These are phyloP conservation scores for Maudiozyma saulgeensis DNA, from an alignment of 805 yeast genomes.

Conservation along the genomic window DNA sequence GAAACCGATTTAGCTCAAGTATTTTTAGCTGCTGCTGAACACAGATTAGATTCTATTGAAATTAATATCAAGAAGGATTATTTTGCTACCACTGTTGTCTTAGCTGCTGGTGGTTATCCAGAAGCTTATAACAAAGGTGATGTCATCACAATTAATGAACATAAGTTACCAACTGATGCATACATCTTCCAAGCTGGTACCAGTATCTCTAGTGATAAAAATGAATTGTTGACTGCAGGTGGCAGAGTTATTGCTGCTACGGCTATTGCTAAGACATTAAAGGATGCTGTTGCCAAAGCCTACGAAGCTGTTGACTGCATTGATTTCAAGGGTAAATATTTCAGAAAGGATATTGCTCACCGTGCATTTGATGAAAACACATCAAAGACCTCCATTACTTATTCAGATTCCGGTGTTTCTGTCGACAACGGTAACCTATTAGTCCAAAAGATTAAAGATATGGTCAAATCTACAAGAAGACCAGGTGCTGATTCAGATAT, in stretches of 20 bases:
- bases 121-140: constrained; percentile 80
- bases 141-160: constrained; percentile 47
- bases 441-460: constrained; percentile 81
- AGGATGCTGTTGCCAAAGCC: constrained; percentile 77
- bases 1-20: constrained; percentile 90
- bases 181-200: constrained; percentile 96
- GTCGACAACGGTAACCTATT: constrained; percentile 90
- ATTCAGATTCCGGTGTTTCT: constrained; percentile 94
- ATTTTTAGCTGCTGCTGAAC: constrained; percentile 89
- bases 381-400: constrained; percentile 46
- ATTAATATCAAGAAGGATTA: constrained; percentile 44
- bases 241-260: constrained; percentile 96
- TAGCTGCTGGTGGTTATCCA: constrained; percentile 97
- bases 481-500: constrained; percentile 96
- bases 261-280: constrained; percentile 66
- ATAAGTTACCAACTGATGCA: constrained; percentile 33
- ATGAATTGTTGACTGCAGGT: constrained; percentile 72
- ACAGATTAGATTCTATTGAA: constrained; percentile 76
- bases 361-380: constrained; percentile 61
- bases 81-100: constrained; percentile 84
- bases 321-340: constrained; percentile 63
- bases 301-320: constrained; percentile 77
- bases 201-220: constrained; percentile 34
- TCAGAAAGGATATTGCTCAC: constrained; percentile 91
- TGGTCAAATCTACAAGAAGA: constrained; percentile 87